These are phyloP conservation scores for Zygosaccharomyces bailii DNA, from an alignment of 805 yeast species.

Conservation along the genomic window DNA sequence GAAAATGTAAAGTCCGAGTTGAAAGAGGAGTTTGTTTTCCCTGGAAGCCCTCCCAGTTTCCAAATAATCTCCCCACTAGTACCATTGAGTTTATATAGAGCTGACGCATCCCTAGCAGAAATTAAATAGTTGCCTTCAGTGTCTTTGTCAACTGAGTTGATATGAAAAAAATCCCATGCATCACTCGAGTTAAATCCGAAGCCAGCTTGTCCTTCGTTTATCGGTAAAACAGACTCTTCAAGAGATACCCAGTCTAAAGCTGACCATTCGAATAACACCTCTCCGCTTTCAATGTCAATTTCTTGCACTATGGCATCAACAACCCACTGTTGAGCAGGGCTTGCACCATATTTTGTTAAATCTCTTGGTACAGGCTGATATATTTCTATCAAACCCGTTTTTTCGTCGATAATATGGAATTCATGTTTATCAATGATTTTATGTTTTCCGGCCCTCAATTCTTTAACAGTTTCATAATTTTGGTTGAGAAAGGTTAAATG, in stretches of 20 bases:
- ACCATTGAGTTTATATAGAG: constrained; percentile 38
- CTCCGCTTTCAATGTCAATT: constrained; percentile 37
- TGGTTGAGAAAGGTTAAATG: constrained; percentile 35
- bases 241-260: constrained; percentile 37
- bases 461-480: constrained; percentile 34
- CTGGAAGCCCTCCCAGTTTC: constrained; percentile 26
- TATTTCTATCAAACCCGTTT: constrained; percentile 35
- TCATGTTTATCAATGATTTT: constrained; percentile 38
- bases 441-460: constrained; percentile 38
- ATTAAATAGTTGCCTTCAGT: constrained; percentile 35
- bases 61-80: constrained; percentile 37
- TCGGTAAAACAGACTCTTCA: constrained; percentile 32
- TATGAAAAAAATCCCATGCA: constrained; percentile 43
- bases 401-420: constrained; percentile 35
- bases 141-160: constrained; percentile 41
- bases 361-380: constrained; percentile 37
- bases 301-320: constrained; percentile 39
- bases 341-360: constrained; percentile 31
- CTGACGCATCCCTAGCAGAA: constrained; percentile 38
- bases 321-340: constrained; percentile 35
- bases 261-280: constrained; percentile 32
- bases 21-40: constrained; percentile 17
- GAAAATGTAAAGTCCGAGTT: constrained; percentile 35
- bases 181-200: constrained; percentile 29
- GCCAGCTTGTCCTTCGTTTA: constrained; percentile 37